Percentiles rank a stretch among this genome's conserved stretches.
Evolutionary conservation across 306 rosid genomes (phyloP).

Genomic region (Cucumis cinereus): DNA sequence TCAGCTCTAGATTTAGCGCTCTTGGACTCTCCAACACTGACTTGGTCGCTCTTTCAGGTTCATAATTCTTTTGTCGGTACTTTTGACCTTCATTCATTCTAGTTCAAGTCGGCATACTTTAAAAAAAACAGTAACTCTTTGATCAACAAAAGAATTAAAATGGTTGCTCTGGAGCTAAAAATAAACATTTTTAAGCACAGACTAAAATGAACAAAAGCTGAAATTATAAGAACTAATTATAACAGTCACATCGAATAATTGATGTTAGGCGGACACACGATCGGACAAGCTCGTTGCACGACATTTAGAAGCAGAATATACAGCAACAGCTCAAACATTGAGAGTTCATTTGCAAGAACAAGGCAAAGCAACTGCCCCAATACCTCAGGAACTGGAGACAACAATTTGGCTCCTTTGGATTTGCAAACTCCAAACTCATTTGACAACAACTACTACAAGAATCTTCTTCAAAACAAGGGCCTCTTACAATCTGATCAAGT

Average conservation of each 20-base stretch:
- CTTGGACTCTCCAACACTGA: conserved; percentile 70
- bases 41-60: conserved; percentile 75
- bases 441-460: conserved; percentile 61
- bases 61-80: not conserved
- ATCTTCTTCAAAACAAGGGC: conserved; percentile 49
- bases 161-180: too few species aligned
- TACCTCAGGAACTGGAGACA: conserved; percentile 57
- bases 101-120: too few species aligned
- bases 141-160: too few species aligned
- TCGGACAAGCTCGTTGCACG: conserved; percentile 82
- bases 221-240: too few species aligned
- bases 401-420: conserved; percentile 79
- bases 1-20: conserved; percentile 36
- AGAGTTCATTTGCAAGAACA: conserved; percentile 25
- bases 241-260: not conserved
- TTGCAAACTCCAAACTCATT: conserved; percentile 37
- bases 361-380: conserved; percentile 52
- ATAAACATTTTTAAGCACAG: too few species aligned
- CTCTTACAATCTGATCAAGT: conserved; percentile 84
- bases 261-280: conserved; percentile 55
- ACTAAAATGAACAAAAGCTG: too few species aligned
- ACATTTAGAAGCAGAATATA: conserved; percentile 41
- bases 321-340: conserved; percentile 49
- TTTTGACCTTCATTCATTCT: too few species aligned
- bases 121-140: too few species aligned